phyloP scores from a whole-genome alignment of 2,329 filamentous ascomycete species.

The Alternaria triticina region DNA sequence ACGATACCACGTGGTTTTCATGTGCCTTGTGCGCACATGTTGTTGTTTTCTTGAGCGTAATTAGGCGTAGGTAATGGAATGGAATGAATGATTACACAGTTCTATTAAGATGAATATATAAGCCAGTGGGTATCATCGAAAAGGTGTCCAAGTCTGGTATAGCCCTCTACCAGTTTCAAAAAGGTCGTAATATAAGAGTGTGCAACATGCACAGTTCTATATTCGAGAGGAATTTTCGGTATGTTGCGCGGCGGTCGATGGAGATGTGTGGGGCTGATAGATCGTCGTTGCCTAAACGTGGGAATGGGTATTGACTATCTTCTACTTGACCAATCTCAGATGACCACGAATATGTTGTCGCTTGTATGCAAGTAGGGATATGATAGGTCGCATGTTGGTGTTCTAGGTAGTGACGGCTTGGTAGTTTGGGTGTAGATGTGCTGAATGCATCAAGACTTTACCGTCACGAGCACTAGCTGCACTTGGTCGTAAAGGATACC shows the following conservation, averaged over 20 bases:
- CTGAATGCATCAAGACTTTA: neutral
- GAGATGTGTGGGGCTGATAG: neutral
- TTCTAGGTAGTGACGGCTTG: neutral
- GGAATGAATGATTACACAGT: neutral
- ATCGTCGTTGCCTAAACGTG: neutral
- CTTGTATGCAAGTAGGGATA: neutral
- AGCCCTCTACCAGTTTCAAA: too few species aligned
- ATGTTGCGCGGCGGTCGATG: too few species aligned
- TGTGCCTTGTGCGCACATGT: neutral
- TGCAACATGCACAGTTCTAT: neutral
- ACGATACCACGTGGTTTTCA: neutral
- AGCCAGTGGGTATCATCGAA: too few species aligned
- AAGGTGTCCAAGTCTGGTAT: too few species aligned
- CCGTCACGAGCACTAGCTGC: conserved; percentile 52
- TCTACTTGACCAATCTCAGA: neutral
- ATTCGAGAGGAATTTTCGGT: too few species aligned
- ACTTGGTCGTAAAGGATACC: conserved; percentile 85
- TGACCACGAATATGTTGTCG: neutral
- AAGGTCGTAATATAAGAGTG: too few species aligned
- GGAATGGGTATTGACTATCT: neutral
- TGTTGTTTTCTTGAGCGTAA: neutral
- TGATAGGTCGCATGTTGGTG: neutral
- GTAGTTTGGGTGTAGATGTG: neutral
- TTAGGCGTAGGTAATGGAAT: neutral
- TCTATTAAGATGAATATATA: too few species aligned